Conservation (phyloP, 176 grass and related monocot genomes). For the Cocos nucifera region DNA sequence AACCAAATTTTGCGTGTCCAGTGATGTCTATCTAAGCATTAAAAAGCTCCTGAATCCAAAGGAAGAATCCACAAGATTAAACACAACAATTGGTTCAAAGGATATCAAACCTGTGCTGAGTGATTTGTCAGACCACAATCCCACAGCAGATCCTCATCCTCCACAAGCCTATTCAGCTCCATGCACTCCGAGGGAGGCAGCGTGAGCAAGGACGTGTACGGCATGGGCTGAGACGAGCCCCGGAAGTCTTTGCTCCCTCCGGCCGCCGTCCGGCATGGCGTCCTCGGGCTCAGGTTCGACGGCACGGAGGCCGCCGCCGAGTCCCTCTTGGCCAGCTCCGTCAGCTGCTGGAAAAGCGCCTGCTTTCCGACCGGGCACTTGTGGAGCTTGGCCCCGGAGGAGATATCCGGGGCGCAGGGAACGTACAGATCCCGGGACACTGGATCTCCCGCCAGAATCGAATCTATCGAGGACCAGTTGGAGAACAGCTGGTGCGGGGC, state of each 20-base stretch:
- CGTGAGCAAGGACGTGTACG: conserved; percentile 59
- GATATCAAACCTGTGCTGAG: conserved; percentile 37
- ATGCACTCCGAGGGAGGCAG: conserved; percentile 24
- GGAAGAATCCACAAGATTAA: not conserved
- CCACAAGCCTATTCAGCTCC: conserved; percentile 8
- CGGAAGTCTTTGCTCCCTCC: conserved; percentile 11
- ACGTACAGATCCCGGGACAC: conserved; percentile 51
- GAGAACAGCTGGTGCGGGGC: conserved; percentile 16
- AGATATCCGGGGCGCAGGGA: conserved; percentile 38
- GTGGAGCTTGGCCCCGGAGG: conserved; percentile 1
- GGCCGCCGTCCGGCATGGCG: conserved; percentile 26
- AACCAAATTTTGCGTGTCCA: not conserved
- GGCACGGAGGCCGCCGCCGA: not conserved
- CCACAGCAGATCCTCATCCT: conserved; percentile 46
- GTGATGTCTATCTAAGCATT: not conserved
- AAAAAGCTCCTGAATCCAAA: not conserved
- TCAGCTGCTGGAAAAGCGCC: conserved; percentile 47
- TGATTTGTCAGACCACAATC: conserved; percentile 35
- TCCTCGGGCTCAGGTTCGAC: conserved; percentile 40
- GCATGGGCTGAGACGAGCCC: conserved; percentile 9
- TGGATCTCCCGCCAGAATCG: conserved; percentile 33
- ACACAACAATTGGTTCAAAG: not conserved
- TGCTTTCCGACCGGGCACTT: conserved; percentile 15
- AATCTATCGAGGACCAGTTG: conserved; percentile 15
- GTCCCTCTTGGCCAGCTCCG: conserved; percentile 47